A percentile compares a stretch with the other conserved stretches of the same genome.
Evolutionary conservation across 164 flowering plant genomes (phyloP).

Genomic region (Aristolochia contorta): DNA sequence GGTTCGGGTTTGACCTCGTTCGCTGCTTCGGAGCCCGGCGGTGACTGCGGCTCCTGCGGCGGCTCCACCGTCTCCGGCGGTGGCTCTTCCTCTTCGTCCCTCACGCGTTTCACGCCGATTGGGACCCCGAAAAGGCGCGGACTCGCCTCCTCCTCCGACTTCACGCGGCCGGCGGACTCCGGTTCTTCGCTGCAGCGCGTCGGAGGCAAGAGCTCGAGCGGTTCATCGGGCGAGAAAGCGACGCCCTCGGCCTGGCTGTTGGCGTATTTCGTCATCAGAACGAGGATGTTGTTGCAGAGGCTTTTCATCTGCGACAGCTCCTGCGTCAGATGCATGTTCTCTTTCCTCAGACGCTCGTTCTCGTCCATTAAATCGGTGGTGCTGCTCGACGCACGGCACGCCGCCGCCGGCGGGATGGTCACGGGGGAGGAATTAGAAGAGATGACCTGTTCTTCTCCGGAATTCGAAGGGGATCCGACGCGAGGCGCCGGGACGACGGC

Average conservation of each 20-base stretch:
- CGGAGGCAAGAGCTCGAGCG: constrained; percentile 38
- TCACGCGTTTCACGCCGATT: constrained; percentile 45
- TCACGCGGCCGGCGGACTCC: constrained; percentile 8
- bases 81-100: constrained; percentile 19
- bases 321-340: constrained; percentile 46
- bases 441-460: constrained; percentile 60
- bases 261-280: constrained; percentile 50
- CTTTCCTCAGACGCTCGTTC: constrained; percentile 63
- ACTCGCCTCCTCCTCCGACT: constrained; percentile 18
- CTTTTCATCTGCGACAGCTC: constrained; percentile 59
- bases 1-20: constrained; percentile 43
- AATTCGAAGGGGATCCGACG: constrained; percentile 40
- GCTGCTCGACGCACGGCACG: constrained; percentile 7
- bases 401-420: constrained; percentile 3
- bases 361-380: constrained; percentile 56
- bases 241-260: constrained; percentile 5
- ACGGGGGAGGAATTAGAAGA: constrained; percentile 44
- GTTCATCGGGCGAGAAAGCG: constrained; percentile 16
- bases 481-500: constrained; percentile 8
- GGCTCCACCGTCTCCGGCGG: constrained; percentile 16
- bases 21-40: neutral
- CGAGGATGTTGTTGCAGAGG: constrained; percentile 55
- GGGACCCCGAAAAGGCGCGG: constrained; percentile 56
- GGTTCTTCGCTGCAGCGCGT: constrained; percentile 18
- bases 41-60: constrained; percentile 8